These are phyloP conservation scores for Aspergillus alliaceus DNA, from an alignment of 2,329 filamentous ascomycete genomes.

Conservation along the genomic window DNA sequence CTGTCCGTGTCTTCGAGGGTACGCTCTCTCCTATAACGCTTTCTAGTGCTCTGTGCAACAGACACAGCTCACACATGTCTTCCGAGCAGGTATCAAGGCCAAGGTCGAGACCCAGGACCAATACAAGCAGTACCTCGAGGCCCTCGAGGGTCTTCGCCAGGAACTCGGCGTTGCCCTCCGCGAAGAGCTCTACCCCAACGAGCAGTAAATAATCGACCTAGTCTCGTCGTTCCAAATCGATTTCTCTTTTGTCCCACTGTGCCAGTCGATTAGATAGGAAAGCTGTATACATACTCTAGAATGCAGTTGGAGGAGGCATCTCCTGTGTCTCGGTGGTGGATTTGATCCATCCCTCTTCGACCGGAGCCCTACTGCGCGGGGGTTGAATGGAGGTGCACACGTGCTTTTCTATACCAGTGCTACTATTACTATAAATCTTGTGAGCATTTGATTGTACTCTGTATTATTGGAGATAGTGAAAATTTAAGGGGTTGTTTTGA, in stretches of 20 bases:
- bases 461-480: constrained; percentile 20
- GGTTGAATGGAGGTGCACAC: constrained; percentile 20
- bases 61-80: constrained; percentile 4
- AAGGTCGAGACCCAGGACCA: constrained; percentile 99
- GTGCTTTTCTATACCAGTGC: constrained; percentile 28
- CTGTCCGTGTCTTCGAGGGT: constrained; percentile 98
- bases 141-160: constrained; percentile 89
- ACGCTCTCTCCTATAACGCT: constrained; percentile 35
- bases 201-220: constrained; percentile 34
- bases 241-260: constrained; percentile 4
- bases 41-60: constrained; percentile 4
- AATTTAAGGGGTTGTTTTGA: constrained; percentile 16
- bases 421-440: constrained; percentile 17
- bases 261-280: constrained; percentile 31
- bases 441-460: constrained; percentile 24
- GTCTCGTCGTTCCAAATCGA: constrained; percentile 10
- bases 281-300: constrained; percentile 43
- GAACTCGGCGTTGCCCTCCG: constrained; percentile 89
- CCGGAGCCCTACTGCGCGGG: constrained; percentile 3
- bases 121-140: constrained; percentile 92
- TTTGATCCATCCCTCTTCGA: constrained; percentile 17
- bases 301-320: constrained; percentile 29
- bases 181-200: constrained; percentile 83
- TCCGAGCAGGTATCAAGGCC: constrained; percentile 82
- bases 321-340: constrained; percentile 21